Percentiles rank a stretch among this genome's conserved stretches.
Conservation (phyloP, 2,329 filamentous ascomycete genomes). For the Pseudogymnoascus sp. region DNA sequence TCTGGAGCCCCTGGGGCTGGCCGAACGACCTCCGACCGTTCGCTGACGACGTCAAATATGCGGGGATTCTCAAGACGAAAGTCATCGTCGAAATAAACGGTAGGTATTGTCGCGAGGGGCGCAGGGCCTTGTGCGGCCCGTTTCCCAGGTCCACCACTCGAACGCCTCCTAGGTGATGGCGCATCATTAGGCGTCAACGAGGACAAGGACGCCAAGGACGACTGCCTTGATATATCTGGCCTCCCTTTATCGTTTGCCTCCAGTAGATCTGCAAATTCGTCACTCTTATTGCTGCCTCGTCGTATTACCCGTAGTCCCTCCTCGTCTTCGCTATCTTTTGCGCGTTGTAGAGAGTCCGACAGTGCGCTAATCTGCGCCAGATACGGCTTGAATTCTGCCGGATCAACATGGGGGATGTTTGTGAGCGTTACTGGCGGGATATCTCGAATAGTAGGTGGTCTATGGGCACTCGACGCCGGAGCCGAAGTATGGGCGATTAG, state of each 20-base stretch:
- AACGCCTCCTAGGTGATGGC: conserved; percentile 37
- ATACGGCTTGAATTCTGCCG: conserved; percentile 74
- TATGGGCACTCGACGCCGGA: conserved; percentile 62
- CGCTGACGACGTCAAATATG: conserved; percentile 93
- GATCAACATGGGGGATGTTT: conserved; percentile 75
- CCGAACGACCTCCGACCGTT: conserved; percentile 90
- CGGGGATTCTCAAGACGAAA: conserved; percentile 94
- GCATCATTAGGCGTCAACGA: conserved; percentile 25
- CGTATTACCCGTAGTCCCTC: conserved; percentile 30
- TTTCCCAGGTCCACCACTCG: conserved; percentile 42
- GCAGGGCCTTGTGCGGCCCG: conserved; percentile 65
- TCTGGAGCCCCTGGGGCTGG: conserved; percentile 47
- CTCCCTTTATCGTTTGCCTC: conserved; percentile 15
- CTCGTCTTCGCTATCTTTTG: conserved; percentile 69
- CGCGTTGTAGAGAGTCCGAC: conserved; percentile 80
- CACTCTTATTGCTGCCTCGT: conserved; percentile 28
- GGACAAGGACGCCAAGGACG: conserved; percentile 35
- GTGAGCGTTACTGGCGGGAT: conserved; percentile 90
- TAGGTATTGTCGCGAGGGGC: conserved; percentile 83
- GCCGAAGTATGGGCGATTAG: conserved; percentile 70
- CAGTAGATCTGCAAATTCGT: conserved; percentile 34
- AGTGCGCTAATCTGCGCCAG: conserved; percentile 75
- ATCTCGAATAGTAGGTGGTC: conserved; percentile 74
- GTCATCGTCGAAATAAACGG: conserved; percentile 87
- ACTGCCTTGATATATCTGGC: conserved; percentile 27